Base-by-base conservation (phyloP, 2,329 filamentous ascomycete species). In the Aspergillus pseudoglaucus region DNA sequence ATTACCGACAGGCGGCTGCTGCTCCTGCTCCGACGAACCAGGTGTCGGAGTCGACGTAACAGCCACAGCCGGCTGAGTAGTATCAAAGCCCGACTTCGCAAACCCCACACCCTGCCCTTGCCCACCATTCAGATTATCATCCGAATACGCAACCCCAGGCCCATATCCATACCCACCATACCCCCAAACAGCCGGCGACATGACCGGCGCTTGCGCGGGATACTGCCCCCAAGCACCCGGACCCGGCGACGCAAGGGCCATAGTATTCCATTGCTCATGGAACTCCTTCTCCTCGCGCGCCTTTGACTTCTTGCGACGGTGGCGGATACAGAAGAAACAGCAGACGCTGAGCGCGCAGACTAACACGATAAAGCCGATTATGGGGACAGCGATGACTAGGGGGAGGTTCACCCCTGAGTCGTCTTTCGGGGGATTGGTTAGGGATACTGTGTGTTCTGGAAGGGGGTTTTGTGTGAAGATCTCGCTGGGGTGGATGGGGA, bases 281-380 rank as follows among this genome's bases (percentile, higher is more conserved):
- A 69, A 50, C 25, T 65, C 57, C 17, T 50, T 48, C 0, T 59
- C 53, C 17, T 57, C 55, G n/a, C 62, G 60, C 39, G 55, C 45
- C 17, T 60, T 59, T 17, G 55, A 56, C 48, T 63, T 59, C 55
- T 65, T 69, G 42, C 71, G 68, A n/a, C 70, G 68, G 44, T 62
- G 64, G 17, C 68, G 64, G 46, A 74, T 67, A 47, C 66, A 71
- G 52, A 67, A 69, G 57, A 70, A 69, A 50, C 72, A 74, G 44
- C 69, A 67, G 17, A 63, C 57, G 4, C 60, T 58, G 1, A 62
- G 49, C 2, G 57, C 48, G 22, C 55, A 54, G 23, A 70, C 51
- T 2, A 73, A 46, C 22, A 74, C 56, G 3, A 73, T 50, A 50
- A 72, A 71, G 5, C 64, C 70, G 12, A 74, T 54, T 30, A 75